Evolutionary conservation across 2,329 filamentous ascomycete species (phyloP), one percentile per base, ranked within the genome.

Genomic region (Intubia oerlemansii): DNA sequence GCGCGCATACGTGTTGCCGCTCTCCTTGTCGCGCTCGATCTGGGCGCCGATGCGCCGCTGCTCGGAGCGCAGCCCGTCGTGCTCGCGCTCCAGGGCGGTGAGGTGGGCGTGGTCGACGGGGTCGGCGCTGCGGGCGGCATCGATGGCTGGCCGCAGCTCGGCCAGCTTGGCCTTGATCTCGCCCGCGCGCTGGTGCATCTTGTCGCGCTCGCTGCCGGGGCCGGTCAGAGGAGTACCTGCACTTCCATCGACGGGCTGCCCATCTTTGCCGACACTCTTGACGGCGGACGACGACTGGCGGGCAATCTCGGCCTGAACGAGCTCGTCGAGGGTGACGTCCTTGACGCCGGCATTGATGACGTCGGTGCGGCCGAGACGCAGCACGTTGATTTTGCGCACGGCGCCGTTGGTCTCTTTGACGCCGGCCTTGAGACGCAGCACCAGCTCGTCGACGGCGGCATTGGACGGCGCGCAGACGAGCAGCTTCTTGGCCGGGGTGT

Each of bases 401-500:
- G 69, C 61, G 2, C 88, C 85, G 24, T 63, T 66, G 33, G 66
- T 59, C 1, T 80, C 84, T 43, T 73, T 85, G 29, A 98, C 64
- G 5, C 88, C 88, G 30, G 68, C 58, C 51, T 91, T 95, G 43
- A 98, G 64, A 53, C 88, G 75, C 48, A 93, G 71, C 12, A 98
- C 88, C 36, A 98, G 49, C 48, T 98, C 88, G 46, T 98, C 88
- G 5, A 98, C 88, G 18, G 88, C 88, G 6, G 88, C 88, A 49
- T 98, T 98, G 59, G 84, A 95, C 10, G 88, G 88, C n/a, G 88
- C 88, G 44, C 88, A 98, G 15, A 98, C 80, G 16, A 98, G 63
- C 16, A 98, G 59, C 49, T 95, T 98, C 52, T 91, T 93, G 3
- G 66, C 46, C 19, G 37, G 30, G 1, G 48, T 35, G 43, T 47